phyloP scores from a whole-genome alignment of 805 yeast species.

The Saccharomycopsis guyanensis region DNA sequence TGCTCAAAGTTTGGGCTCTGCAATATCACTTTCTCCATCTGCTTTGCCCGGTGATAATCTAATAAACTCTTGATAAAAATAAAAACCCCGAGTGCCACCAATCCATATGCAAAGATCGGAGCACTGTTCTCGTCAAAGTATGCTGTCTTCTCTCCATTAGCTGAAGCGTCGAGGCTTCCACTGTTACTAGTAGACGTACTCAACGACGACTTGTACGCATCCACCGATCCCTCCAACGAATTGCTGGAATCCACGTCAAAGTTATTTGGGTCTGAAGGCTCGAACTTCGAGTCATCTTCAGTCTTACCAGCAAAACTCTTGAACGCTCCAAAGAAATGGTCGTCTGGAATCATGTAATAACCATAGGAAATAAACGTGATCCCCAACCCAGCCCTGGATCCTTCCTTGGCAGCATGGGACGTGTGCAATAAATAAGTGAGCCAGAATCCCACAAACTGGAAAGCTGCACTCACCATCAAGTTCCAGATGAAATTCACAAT shows the following conservation, averaged over 20 bases:
- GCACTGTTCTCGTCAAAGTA: conserved; percentile 21
- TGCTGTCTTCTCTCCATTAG: conserved; percentile 15
- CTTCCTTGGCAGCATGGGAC: conserved; percentile 95
- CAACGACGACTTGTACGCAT: conserved; percentile 23
- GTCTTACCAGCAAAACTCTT: conserved; percentile 22
- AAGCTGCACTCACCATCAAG: conserved; percentile 76
- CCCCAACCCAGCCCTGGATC: conserved; percentile 89
- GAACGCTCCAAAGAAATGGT: conserved; percentile 23
- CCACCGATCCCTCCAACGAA: conserved; percentile 24
- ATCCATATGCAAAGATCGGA: conserved; percentile 21
- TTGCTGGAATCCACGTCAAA: conserved; percentile 35
- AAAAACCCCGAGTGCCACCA: conserved; percentile 50
- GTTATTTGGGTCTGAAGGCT: conserved; percentile 51
- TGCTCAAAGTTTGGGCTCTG: conserved; percentile 31
- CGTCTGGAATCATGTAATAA: conserved; percentile 44
- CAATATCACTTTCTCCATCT: conserved; percentile 59
- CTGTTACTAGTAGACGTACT: conserved; percentile 21
- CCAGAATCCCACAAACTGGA: conserved; percentile 89
- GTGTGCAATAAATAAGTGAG: conserved; percentile 88
- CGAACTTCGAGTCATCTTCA: conserved; percentile 32
- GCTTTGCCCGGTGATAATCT: conserved; percentile 70
- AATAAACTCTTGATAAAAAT: conserved; percentile 58
- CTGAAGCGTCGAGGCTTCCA: neutral
- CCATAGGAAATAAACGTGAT: conserved; percentile 72
- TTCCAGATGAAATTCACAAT: conserved; percentile 88